These are phyloP conservation scores for Teunomyces gatunensis DNA, from an alignment of 805 yeast species.

Conservation along the genomic window DNA sequence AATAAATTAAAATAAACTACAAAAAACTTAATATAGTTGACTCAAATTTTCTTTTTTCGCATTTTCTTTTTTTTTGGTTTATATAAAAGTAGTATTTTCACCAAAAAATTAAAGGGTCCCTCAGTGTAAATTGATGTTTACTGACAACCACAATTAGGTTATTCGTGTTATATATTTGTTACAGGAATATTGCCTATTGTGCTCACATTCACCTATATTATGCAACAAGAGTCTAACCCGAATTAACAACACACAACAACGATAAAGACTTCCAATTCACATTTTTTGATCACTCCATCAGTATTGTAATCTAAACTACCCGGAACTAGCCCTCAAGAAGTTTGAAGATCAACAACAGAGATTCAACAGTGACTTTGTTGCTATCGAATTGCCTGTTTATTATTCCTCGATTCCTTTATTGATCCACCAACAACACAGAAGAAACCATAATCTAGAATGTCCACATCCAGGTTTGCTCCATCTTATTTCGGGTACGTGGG, in stretches of 20 bases:
- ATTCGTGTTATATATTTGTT: neutral
- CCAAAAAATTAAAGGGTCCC: slow-evolving; percentile 3
- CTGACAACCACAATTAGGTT: neutral
- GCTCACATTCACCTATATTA: neutral
- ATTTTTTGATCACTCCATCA: neutral
- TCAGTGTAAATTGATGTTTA: slow-evolving; percentile 2
- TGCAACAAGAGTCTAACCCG: neutral
- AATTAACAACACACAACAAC: neutral
- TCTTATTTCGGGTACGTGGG: slow-evolving; percentile 76
- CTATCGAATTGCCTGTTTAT: neutral
- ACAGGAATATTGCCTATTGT: neutral
- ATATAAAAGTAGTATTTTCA: slow-evolving; percentile 3
- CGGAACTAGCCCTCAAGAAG: neutral
- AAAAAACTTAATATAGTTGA: slow-evolving; percentile 1
- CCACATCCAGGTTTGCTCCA: slow-evolving; percentile 35
- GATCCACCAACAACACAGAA: neutral
- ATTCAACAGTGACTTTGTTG: neutral
- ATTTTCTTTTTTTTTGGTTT: slow-evolving; percentile 4
- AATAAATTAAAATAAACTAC: slow-evolving; percentile 1
- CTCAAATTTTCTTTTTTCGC: slow-evolving; percentile 3
- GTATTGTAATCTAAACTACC: neutral
- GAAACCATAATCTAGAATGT: slow-evolving; percentile 2
- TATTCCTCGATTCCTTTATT: neutral
- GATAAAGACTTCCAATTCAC: neutral
- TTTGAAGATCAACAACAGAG: neutral